Conservation (phyloP, 2,329 filamentous ascomycete species). For the Orbilia quercus region DNA sequence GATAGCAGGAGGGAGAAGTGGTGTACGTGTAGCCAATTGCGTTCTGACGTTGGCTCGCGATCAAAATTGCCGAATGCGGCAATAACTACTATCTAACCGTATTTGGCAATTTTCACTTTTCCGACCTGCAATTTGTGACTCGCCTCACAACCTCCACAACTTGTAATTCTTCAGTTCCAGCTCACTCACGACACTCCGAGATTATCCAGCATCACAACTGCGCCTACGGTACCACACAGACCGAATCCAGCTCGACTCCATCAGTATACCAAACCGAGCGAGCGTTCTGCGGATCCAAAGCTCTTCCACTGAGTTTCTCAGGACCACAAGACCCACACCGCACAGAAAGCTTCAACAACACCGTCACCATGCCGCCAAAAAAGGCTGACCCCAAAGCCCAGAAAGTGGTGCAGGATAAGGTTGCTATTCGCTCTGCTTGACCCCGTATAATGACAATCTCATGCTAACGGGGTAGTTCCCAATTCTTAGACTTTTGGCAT, state of each 20-base stretch:
- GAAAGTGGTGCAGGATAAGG: conserved; percentile 84
- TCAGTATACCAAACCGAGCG: background rate
- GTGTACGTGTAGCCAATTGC: conserved; percentile 46
- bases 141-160: conserved; percentile 36
- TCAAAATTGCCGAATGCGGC: conserved; percentile 38
- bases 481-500: conserved; percentile 89
- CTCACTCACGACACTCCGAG: conserved; percentile 10
- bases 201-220: background rate
- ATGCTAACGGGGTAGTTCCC: conserved; percentile 4
- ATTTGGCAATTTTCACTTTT: conserved; percentile 32
- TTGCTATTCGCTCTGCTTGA: background rate
- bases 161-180: conserved; percentile 7
- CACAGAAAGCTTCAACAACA: conserved; percentile 7
- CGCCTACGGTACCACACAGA: background rate
- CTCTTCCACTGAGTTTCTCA: background rate
- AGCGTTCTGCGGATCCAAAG: too few relatives aligned
- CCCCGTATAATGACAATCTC: background rate
- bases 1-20: conserved; percentile 17
- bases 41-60: conserved; percentile 28
- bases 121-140: conserved; percentile 40
- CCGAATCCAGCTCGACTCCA: background rate
- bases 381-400: conserved; percentile 63
- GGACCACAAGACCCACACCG: conserved; percentile 16
- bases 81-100: background rate
- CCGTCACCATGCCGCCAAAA: conserved; percentile 60